Evolutionary conservation across 352 stramenopile genomes (phyloP).

Genomic region (Phytopythium litorale): DNA sequence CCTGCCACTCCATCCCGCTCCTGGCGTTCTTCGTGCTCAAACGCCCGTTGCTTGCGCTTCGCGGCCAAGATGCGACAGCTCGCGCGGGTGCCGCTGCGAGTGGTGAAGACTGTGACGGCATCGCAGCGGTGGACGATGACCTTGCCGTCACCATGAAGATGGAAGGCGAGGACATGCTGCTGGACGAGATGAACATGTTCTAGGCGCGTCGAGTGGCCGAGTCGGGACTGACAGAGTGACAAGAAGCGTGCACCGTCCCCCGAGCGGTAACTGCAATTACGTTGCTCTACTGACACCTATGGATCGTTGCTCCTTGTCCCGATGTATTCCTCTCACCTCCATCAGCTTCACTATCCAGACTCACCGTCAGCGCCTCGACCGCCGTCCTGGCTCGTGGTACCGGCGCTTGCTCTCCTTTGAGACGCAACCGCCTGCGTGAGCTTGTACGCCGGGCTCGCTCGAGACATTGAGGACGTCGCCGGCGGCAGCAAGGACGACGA

Average conservation of each 20-base stretch:
- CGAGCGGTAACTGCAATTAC: background rate
- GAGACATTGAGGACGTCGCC: conserved; percentile 14
- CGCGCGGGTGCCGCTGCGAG: conserved; percentile 9
- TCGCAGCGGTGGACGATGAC: conserved; percentile 69
- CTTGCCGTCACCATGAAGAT: conserved; percentile 78
- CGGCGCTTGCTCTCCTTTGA: background rate
- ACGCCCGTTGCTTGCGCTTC: conserved; percentile 24
- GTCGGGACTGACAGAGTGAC: background rate
- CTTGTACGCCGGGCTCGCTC: conserved; percentile 33
- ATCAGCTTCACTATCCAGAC: background rate
- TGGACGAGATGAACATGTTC: conserved; percentile 87
- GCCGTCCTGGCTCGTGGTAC: background rate
- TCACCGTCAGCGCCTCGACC: background rate
- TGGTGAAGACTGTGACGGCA: conserved; percentile 70
- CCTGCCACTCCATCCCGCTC: conserved; percentile 75
- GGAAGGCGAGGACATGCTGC: conserved; percentile 76
- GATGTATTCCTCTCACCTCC: background rate
- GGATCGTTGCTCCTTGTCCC: background rate
- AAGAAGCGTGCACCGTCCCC: background rate
- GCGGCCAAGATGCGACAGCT: conserved; percentile 1
- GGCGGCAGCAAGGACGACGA: conserved; percentile 3
- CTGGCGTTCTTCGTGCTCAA: conserved; percentile 78
- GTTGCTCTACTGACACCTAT: conserved; percentile 2
- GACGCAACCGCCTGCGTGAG: conserved; percentile 34
- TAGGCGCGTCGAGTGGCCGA: conserved; percentile 18